Base-by-base conservation (phyloP, 345 rosid genomes). In the Carallia pectinifolia region DNA sequence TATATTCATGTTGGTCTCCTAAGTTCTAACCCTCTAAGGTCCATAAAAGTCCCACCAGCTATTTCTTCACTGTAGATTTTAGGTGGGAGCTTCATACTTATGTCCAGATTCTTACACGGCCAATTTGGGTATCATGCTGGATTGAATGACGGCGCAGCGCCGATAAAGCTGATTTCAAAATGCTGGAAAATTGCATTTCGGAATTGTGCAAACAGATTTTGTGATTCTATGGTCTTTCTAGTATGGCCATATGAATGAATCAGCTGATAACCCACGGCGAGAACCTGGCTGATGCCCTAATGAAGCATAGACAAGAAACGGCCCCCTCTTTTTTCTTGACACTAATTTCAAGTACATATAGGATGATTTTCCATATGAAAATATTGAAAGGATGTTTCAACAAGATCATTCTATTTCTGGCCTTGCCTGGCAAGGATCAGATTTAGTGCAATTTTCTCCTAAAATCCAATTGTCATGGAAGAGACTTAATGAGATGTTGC, bases 1-100 rank as follows among this genome's bases (percentile, higher is more conserved):
- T 33, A 62, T 53, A 50, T 58, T 60, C 44, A 18, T 65, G 31
- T 52, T 37, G 36, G 65, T 66, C 62, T 36, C 65, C 19, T 16
- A 33, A 37, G 17, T 29, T 6, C 50, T 31, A 44, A 6, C 61
- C 44, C 29, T 69, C 37, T 30, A n/a, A 5, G 36, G 12, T 50
- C 58, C 30, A 12, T 18, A 19, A 48, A 12, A 6, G n/a, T 55
- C 29, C 15, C 50, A 54, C 17, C 44, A 55, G 40, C 34, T 19
- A 12, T 52, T 31, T 7, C 8, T 10, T 47, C 37, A 0, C 6
- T 15, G n/a, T 19, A n/a, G 7, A 1, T 9, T 19, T 62, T 17
- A 17, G 9, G 6, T 6, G 10, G 39, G 16, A 12, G 1, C 29
- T 38, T 13, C 50, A 12, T 58, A 44, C 6, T 31, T 47, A 47